phyloP scores from a whole-genome alignment of 164 flowering plant species.

The Akebia trifoliata region DNA sequence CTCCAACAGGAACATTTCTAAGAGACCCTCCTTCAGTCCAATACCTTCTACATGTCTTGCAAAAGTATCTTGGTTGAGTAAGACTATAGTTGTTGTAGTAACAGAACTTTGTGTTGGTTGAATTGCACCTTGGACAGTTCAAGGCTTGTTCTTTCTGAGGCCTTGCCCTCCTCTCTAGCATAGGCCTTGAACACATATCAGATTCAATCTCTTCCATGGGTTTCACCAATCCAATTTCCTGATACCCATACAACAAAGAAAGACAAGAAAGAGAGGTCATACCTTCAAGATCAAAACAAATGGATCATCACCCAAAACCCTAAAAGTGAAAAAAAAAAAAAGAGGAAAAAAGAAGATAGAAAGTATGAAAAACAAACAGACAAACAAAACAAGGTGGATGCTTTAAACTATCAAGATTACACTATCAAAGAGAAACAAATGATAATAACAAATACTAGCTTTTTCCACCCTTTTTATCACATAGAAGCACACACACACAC shows the following conservation, averaged over 20 bases:
- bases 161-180: slow-evolving; percentile 48
- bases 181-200: slow-evolving; percentile 38
- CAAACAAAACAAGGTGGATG: slow-evolving; percentile 23
- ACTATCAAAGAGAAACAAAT: slow-evolving; percentile 19
- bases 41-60: slow-evolving; percentile 85
- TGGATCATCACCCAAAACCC: no score
- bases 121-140: slow-evolving; percentile 90
- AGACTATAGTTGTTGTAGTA: slow-evolving; percentile 94
- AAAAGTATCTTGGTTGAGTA: slow-evolving; percentile 85
- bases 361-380: slow-evolving; percentile 14
- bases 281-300: no score
- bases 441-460: slow-evolving; percentile 18
- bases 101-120: slow-evolving; percentile 85
- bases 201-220: slow-evolving; percentile 64
- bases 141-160: slow-evolving; percentile 67
- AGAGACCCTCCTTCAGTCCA: slow-evolving; percentile 96
- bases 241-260: slow-evolving; percentile 9
- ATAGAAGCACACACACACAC: no score
- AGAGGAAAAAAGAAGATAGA: slow-evolving; percentile 1
- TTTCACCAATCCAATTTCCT: slow-evolving; percentile 70
- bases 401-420: slow-evolving; percentile 24
- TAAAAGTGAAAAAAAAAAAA: background rate
- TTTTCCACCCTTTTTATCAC: slow-evolving; percentile 21
- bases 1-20: slow-evolving; percentile 86
- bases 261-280: slow-evolving; percentile 7